Percentiles rank a stretch among this genome's conserved stretches.
phyloP scores from a whole-genome alignment of 2,329 filamentous ascomycete species.

The Penicillium sp. region DNA sequence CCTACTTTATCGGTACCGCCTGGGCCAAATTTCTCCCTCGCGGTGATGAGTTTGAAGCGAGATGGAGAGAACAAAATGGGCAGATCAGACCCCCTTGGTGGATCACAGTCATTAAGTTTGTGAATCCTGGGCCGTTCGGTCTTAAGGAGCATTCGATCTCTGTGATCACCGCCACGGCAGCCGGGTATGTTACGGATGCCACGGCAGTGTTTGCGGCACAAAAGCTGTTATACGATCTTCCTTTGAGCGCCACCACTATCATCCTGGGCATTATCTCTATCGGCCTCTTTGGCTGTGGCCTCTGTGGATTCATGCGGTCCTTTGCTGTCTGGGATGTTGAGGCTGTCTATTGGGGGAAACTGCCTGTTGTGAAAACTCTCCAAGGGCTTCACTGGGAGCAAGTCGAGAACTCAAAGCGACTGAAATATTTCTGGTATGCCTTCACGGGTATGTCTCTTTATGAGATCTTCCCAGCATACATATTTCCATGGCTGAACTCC shows the following conservation, averaged over 20 bases:
- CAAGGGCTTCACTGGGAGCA: conserved; percentile 57
- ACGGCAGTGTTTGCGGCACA: conserved; percentile 50
- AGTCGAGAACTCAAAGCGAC: conserved; percentile 52
- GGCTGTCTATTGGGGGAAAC: conserved; percentile 56
- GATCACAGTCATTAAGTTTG: conserved; percentile 45
- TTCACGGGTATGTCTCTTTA: conserved; percentile 52
- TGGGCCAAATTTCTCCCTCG: conserved; percentile 53
- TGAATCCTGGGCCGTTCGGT: conserved; percentile 55
- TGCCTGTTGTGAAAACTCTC: conserved; percentile 55
- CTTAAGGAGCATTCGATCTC: conserved; percentile 59
- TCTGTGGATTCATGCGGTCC: conserved; percentile 55
- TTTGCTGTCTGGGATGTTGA: conserved; percentile 58
- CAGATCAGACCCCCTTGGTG: conserved; percentile 45
- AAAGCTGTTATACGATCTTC: conserved; percentile 54
- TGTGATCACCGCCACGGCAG: conserved; percentile 55
- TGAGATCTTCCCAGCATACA: conserved; percentile 57
- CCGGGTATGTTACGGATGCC: conserved; percentile 50
- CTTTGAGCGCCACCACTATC: conserved; percentile 48
- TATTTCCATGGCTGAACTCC: conserved; percentile 57
- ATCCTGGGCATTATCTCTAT: conserved; percentile 55
- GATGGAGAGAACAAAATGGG: conserved; percentile 48
- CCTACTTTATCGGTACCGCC: conserved; percentile 55
- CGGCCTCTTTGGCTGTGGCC: conserved; percentile 56
- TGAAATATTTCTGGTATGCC: conserved; percentile 55
- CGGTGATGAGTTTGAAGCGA: conserved; percentile 50